phyloP scores from a whole-genome alignment of 148 eudicot species.

The Suaeda aralocaspica region DNA sequence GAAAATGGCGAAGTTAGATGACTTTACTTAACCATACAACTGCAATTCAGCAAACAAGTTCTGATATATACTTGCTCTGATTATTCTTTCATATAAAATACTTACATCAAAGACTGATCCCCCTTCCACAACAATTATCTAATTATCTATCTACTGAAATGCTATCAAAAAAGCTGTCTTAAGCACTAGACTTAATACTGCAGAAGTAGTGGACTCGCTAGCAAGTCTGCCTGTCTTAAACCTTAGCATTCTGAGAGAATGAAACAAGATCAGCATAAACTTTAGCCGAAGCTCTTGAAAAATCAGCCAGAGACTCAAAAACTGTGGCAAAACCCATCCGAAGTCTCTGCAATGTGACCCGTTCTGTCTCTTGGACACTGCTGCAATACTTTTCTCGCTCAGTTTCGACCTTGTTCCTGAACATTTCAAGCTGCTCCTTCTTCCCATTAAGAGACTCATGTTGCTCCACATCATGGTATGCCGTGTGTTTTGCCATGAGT shows the following conservation, averaged over 20 bases:
- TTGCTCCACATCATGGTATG: conserved; percentile 14
- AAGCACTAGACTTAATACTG: neutral
- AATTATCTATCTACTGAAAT: neutral
- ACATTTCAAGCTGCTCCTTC: conserved; percentile 31
- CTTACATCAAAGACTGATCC: neutral
- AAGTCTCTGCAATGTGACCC: conserved; percentile 29
- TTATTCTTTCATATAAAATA: neutral
- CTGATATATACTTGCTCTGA: neutral
- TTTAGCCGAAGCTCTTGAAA: conserved; percentile 38
- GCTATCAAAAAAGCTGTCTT: neutral
- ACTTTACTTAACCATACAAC: neutral
- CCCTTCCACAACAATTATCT: neutral
- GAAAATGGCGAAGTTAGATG: neutral
- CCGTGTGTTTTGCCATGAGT: conserved; percentile 12
- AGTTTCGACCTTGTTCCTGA: conserved; percentile 32
- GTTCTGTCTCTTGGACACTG: conserved; percentile 33
- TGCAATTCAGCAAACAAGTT: neutral
- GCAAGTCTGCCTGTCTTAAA: neutral
- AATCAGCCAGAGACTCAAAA: conserved; percentile 41
- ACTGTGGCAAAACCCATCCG: conserved; percentile 48
- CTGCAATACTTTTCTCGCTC: conserved; percentile 40
- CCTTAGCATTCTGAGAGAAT: conserved; percentile 22
- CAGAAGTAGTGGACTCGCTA: neutral
- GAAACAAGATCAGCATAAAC: conserved; percentile 42
- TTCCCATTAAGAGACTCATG: conserved; percentile 29